Percentiles rank a stretch among this genome's conserved stretches.
These are phyloP conservation scores for Trichophaea hybrida DNA, from an alignment of 2,329 filamentous ascomycete genomes.

Conservation along the genomic window DNA sequence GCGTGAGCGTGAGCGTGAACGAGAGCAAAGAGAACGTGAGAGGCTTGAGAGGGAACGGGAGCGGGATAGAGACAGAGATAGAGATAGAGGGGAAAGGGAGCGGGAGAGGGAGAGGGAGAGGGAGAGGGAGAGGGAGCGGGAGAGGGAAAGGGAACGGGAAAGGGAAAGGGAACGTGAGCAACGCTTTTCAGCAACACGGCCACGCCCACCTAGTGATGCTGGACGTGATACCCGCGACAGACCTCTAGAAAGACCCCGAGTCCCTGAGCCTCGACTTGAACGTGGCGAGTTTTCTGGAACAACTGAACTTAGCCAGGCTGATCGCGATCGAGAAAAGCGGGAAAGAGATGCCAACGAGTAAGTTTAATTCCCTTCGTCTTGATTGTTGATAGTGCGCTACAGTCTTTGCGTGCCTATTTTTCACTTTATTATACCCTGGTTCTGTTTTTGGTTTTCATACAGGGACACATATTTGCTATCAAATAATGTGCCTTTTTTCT, in stretches of 20 bases:
- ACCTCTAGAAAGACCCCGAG: not conserved
- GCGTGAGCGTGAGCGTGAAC: conserved; percentile 9
- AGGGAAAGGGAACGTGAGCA: conserved; percentile 9
- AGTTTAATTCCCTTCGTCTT: conserved; percentile 12
- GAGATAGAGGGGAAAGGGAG: not conserved
- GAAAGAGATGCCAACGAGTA: conserved; percentile 20
- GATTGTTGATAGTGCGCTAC: conserved; percentile 2
- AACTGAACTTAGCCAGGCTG: conserved; percentile 6
- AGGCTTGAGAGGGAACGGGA: conserved; percentile 9
- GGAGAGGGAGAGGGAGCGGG: not conserved
- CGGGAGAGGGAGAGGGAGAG: conserved; percentile 6
- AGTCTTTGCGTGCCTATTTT: conserved; percentile 8
- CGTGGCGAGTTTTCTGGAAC: not conserved
- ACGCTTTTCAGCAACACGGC: not conserved
- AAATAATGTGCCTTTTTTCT: conserved; percentile 19
- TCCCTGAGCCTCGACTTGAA: not conserved
- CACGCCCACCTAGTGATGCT: not conserved
- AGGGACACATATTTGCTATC: conserved; percentile 13
- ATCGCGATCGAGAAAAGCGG: conserved; percentile 2
- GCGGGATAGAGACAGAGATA: conserved; percentile 13
- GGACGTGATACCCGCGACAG: conserved; percentile 1
- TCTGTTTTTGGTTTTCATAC: not conserved
- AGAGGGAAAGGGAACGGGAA: conserved; percentile 7
- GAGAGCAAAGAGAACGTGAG: conserved; percentile 8
- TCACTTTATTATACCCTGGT: conserved; percentile 5